A percentile compares a stretch with the other conserved stretches of the same genome.
Evolutionary conservation across 2,329 filamentous ascomycete genomes (phyloP).

Genomic region (Purpureocillium takamizusanense): DNA sequence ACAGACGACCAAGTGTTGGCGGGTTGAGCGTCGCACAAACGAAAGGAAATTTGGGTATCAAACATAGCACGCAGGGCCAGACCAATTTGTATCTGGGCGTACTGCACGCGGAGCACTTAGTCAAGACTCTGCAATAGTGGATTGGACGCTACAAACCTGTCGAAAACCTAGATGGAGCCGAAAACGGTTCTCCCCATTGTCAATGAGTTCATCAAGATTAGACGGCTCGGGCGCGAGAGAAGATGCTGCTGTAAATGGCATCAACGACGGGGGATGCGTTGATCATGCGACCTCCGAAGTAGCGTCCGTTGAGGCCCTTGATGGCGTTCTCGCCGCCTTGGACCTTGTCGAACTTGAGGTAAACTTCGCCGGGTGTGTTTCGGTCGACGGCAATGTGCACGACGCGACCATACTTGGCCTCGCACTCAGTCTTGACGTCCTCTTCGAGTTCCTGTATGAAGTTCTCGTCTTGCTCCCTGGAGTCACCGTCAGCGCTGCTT

Average conservation of each 20-base stretch:
- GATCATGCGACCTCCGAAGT: slow-evolving; percentile 88
- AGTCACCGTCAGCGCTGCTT: no score
- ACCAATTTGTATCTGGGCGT: not conserved
- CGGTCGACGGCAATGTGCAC: slow-evolving; percentile 94
- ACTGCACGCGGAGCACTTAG: not conserved
- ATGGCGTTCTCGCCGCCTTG: slow-evolving; percentile 95
- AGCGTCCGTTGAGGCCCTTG: slow-evolving; percentile 93
- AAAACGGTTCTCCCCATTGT: slow-evolving; percentile 21
- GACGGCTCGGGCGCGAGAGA: slow-evolving; percentile 76
- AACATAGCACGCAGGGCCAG: slow-evolving; percentile 2
- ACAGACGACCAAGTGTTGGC: slow-evolving; percentile 2
- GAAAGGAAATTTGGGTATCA: not conserved
- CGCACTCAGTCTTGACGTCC: slow-evolving; percentile 87
- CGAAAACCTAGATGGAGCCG: slow-evolving; percentile 37
- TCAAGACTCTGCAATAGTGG: not conserved
- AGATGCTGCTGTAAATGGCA: slow-evolving; percentile 96
- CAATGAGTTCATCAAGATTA: slow-evolving; percentile 48
- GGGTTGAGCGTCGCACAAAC: slow-evolving; percentile 2
- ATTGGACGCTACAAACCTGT: slow-evolving; percentile 23
- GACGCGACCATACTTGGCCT: slow-evolving; percentile 91
- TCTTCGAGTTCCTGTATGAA: slow-evolving; percentile 94
- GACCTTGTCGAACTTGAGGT: slow-evolving; percentile 95
- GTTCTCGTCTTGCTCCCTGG: slow-evolving; percentile 73
- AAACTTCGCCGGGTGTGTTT: slow-evolving; percentile 92
- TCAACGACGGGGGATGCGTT: slow-evolving; percentile 94